phyloP scores from a whole-genome alignment of 345 rosid genomes.

The Eucalyptus pumila region DNA sequence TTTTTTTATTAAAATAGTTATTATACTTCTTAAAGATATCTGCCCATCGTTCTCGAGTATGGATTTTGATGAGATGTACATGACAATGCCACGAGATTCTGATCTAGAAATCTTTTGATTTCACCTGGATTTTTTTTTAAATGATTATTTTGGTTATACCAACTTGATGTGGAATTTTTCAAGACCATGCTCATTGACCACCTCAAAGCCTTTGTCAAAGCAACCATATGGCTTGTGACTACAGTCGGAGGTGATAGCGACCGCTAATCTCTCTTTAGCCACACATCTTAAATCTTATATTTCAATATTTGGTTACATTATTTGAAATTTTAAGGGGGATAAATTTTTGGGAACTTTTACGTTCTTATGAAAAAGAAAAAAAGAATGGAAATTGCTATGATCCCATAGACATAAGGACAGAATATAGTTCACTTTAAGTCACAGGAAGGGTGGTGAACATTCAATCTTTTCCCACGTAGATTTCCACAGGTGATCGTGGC shows the following conservation, averaged over 20 bases:
- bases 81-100: too few relatives aligned
- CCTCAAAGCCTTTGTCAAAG: neutral
- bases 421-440: neutral
- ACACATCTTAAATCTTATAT: neutral
- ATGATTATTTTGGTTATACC: too few relatives aligned
- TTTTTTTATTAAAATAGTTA: neutral
- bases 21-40: neutral
- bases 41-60: neutral
- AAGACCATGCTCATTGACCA: neutral
- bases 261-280: neutral
- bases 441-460: neutral
- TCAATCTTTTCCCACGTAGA: neutral
- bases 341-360: too few relatives aligned
- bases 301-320: neutral
- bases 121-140: too few relatives aligned
- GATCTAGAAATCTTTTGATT: too few relatives aligned
- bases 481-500: neutral
- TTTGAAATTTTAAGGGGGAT: neutral
- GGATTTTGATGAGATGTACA: neutral
- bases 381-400: neutral
- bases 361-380: neutral
- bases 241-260: rapidly evolving
- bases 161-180: too few relatives aligned
- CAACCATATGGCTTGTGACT: neutral
- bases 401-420: neutral